These are phyloP conservation scores for Apostasia shenzhenica DNA, from an alignment of 106 monocot species.

Conservation along the genomic window DNA sequence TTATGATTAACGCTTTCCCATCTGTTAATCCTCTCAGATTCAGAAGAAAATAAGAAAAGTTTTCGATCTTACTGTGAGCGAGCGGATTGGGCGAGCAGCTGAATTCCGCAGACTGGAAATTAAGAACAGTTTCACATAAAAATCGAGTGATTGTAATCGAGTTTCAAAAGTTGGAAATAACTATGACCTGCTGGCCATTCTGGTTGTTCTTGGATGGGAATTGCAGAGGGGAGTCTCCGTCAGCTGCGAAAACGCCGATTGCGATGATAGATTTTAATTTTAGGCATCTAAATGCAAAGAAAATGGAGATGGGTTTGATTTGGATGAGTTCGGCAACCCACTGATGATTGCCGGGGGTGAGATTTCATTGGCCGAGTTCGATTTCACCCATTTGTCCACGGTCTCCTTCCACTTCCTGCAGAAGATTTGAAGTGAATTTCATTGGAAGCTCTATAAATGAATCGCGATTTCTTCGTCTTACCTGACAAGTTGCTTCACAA, in stretches of 20 bases:
- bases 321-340: conserved; percentile 18
- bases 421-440: neutral
- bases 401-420: conserved; percentile 64
- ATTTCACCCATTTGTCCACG: conserved; percentile 57
- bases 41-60: neutral
- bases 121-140: neutral
- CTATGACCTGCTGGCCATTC: conserved; percentile 35
- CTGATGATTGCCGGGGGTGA: conserved; percentile 34
- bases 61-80: conserved; percentile 20
- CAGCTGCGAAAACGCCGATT: conserved; percentile 26
- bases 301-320: neutral
- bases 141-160: neutral
- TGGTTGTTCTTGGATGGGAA: conserved; percentile 18
- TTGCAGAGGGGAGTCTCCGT: conserved; percentile 41
- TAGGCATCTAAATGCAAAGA: neutral
- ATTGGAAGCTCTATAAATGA: neutral
- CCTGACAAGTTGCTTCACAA: conserved; percentile 55
- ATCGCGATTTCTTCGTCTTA: neutral
- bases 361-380: conserved; percentile 19
- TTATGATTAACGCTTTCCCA: neutral
- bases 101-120: conserved; percentile 39
- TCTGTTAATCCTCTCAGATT: neutral
- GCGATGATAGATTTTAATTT: conserved; percentile 2
- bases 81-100: conserved; percentile 44
- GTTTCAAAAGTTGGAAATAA: neutral